Conservation (phyloP, 257 asterid genomes). For the Thymus quinquecostatus region DNA sequence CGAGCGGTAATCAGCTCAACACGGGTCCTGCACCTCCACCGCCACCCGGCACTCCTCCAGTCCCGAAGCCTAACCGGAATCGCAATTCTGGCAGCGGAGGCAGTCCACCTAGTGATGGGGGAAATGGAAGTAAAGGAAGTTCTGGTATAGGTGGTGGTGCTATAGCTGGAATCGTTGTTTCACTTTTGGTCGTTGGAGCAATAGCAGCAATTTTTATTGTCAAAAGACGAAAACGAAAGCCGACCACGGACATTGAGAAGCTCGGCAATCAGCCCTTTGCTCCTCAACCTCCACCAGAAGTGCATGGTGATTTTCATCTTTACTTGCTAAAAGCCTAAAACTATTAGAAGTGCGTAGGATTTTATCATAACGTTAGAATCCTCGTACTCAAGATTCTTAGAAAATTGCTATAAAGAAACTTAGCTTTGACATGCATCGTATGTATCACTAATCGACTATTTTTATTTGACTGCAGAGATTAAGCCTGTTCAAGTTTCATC, state of each 20-base stretch:
- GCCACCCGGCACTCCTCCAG: constrained; percentile 95
- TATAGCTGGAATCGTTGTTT: constrained; percentile 81
- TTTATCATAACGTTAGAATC: background rate
- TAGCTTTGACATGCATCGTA: no score
- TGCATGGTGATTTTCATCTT: constrained; percentile 46
- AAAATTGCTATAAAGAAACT: no score
- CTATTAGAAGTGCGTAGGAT: no score
- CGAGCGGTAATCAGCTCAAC: constrained; percentile 72
- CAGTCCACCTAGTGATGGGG: constrained; percentile 47
- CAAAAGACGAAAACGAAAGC: constrained; percentile 63
- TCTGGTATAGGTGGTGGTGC: constrained; percentile 92
- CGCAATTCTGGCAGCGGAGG: constrained; percentile 53
- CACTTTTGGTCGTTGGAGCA: constrained; percentile 79
- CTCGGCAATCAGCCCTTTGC: constrained; percentile 68
- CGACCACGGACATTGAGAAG: constrained; percentile 67
- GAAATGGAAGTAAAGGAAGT: constrained; percentile 42
- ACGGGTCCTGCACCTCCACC: constrained; percentile 96
- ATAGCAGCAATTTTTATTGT: constrained; percentile 68
- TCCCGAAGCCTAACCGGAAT: constrained; percentile 53
- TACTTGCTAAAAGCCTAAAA: no score
- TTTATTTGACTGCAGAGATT: constrained; percentile 50
- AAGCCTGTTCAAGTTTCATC: constrained; percentile 62
- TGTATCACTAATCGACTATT: background rate
- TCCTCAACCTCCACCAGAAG: constrained; percentile 69
- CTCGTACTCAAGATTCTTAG: no score